Evolutionary conservation across 2,329 filamentous ascomycete species (phyloP), one percentile per base, ranked within the genome.

Genomic region (Pezicula radicicola): DNA sequence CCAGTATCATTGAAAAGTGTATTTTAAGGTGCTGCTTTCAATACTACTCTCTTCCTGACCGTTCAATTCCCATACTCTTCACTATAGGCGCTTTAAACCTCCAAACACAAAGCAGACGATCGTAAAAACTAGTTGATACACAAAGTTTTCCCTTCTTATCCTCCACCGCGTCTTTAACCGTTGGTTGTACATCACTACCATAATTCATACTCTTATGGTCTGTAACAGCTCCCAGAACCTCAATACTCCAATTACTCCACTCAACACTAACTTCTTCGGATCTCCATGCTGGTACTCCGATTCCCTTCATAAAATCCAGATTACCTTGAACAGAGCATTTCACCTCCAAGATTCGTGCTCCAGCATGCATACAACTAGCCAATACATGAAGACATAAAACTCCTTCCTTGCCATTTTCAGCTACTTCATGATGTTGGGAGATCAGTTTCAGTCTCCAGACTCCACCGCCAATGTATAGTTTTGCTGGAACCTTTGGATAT

Each of bases 191-290:
- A 69, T 92, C 91, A 61, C 88, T 89, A 6, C 87, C 92, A 67
- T 97, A 97, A 63, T 96, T 96, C 91, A 97, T 96, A 67, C 91
- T 96, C 71, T 88, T 77, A 66, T 97, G 91, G 66, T 93, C 88
- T 60, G 90, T 87, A 63, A 96, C 96, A 48, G 78, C 80, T 0
- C 80, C 85, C 44, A 92, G 59, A 1, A 93, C 75, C 41, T 79
- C 73, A 52, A 94, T 85, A 1, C 63, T 64, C 80, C 86, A 91
- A 16, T 57, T 56, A 36, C 19, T 16, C 18, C 39, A 48, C 36
- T 35, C 48, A 40, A 55, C 43, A 27, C 49, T 30, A n/a, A 51
- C 71, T 54, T 55, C 69, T 66, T 13, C 12, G 4, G 12, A 33
- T 5, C 2, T 33, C 30, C 30, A 33, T 33, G 9, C 30, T 3